phyloP scores from a whole-genome alignment of 2,329 filamentous ascomycete genomes.

The Apiospora hydei region DNA sequence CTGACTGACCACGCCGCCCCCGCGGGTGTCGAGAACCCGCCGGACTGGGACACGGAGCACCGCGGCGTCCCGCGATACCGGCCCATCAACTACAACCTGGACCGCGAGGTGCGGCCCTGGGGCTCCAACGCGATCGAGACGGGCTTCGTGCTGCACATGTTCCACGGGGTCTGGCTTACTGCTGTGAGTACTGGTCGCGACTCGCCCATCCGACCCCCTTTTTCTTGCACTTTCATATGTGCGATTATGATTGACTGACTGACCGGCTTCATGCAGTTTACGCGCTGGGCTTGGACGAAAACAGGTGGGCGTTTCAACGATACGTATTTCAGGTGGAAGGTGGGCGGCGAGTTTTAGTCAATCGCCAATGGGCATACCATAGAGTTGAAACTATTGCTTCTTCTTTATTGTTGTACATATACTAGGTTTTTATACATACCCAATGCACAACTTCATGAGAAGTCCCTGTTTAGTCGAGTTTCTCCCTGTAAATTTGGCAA shows the following conservation, averaged over 20 bases:
- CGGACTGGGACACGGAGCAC: constrained; percentile 34
- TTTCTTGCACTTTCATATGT: background rate
- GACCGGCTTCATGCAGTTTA: constrained; percentile 23
- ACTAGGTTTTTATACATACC: too few species aligned
- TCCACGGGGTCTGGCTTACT: constrained; percentile 38
- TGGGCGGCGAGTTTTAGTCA: constrained; percentile 37
- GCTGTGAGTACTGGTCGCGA: constrained; percentile 33
- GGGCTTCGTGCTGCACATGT: constrained; percentile 38
- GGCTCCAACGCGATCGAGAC: constrained; percentile 36
- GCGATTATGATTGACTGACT: background rate
- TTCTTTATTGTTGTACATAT: background rate
- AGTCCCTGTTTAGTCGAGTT: background rate
- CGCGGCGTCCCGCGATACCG: constrained; percentile 40
- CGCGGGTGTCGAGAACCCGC: constrained; percentile 34
- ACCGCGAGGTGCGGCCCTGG: constrained; percentile 35
- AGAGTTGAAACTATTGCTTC: background rate
- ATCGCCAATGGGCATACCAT: background rate
- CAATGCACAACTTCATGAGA: background rate
- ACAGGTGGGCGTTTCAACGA: constrained; percentile 36
- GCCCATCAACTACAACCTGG: constrained; percentile 37
- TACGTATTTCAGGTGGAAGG: constrained; percentile 33
- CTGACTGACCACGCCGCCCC: constrained; percentile 32
- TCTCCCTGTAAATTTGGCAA: background rate
- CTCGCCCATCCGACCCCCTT: background rate
- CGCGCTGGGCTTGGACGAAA: constrained; percentile 36